phyloP scores from a whole-genome alignment of 1,139 yeast genomes.

The Yamadazyma sp. region DNA sequence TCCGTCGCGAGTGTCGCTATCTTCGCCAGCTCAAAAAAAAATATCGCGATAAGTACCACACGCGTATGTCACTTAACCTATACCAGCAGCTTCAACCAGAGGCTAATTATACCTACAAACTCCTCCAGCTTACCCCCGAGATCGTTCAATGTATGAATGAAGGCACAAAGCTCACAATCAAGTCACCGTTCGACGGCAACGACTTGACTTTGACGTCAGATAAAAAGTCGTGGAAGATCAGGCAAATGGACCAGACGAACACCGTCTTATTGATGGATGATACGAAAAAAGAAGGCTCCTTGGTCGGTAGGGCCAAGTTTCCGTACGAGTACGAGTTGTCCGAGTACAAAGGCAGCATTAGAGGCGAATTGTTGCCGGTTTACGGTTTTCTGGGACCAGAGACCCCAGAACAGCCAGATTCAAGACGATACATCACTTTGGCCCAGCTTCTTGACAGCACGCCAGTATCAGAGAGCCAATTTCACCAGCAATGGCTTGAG shows the following conservation, averaged over 20 bases:
- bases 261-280: constrained; percentile 59
- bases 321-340: constrained; percentile 55
- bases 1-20: too few relatives aligned
- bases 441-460: constrained; percentile 43
- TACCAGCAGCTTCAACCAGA: constrained; percentile 25
- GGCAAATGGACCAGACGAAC: constrained; percentile 87
- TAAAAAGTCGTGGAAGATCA: constrained; percentile 58
- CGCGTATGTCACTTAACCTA: constrained; percentile 5
- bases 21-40: not conserved
- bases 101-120: constrained; percentile 42
- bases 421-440: constrained; percentile 13
- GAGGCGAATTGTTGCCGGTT: constrained; percentile 1
- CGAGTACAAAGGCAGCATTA: constrained; percentile 31
- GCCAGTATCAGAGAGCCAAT: constrained; percentile 59
- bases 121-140: constrained; percentile 62
- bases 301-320: constrained; percentile 43
- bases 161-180: constrained; percentile 39
- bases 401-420: not conserved
- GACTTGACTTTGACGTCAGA: constrained; percentile 66
- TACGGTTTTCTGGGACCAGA: constrained; percentile 18
- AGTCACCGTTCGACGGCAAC: constrained; percentile 41
- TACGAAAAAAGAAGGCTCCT: constrained; percentile 15
- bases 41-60: not conserved
- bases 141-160: constrained; percentile 42
- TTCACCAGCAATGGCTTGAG: constrained; percentile 50